phyloP scores from a whole-genome alignment of 2,329 filamentous ascomycete species.

The Cladosporium velox region DNA sequence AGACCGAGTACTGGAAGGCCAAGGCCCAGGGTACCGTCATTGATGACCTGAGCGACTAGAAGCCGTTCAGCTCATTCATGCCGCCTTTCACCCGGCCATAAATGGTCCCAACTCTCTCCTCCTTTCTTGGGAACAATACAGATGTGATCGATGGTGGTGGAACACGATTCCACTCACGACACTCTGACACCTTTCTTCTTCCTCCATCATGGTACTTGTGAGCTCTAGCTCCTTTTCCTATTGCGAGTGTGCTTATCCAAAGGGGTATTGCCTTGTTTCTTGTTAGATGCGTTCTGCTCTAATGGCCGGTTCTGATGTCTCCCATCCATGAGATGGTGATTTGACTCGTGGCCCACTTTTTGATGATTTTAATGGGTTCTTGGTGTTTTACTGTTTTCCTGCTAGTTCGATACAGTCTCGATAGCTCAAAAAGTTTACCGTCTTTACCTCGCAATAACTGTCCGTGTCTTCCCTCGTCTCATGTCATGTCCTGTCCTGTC shows the following conservation, averaged over 20 bases:
- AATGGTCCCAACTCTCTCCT: not conserved
- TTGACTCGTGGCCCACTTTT: conserved; percentile 22
- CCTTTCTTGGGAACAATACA: conserved; percentile 16
- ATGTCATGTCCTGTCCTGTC: not conserved
- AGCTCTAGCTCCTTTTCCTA: conserved; percentile 17
- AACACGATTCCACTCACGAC: not conserved
- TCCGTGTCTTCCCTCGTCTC: not conserved
- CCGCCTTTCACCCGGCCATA: not conserved
- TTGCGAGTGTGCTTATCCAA: conserved; percentile 14
- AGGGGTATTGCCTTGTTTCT: conserved; percentile 9
- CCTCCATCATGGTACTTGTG: conserved; percentile 7
- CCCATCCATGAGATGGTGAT: conserved; percentile 10
- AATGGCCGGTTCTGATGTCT: conserved; percentile 42
- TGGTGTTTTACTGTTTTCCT: not conserved
- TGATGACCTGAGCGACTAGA: conserved; percentile 18
- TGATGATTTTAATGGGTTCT: conserved; percentile 15
- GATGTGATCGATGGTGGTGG: conserved; percentile 19
- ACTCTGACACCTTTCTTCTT: conserved; percentile 14
- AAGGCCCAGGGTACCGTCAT: conserved; percentile 18
- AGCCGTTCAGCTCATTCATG: not conserved
- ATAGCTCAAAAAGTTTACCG: conserved; percentile 16
- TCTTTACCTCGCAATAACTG: conserved; percentile 9
- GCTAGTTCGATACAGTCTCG: conserved; percentile 4
- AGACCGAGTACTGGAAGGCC: conserved; percentile 24
- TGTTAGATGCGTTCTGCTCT: conserved; percentile 20